phyloP scores from a whole-genome alignment of 1,139 yeast genomes.

The Pichia cactophila region DNA sequence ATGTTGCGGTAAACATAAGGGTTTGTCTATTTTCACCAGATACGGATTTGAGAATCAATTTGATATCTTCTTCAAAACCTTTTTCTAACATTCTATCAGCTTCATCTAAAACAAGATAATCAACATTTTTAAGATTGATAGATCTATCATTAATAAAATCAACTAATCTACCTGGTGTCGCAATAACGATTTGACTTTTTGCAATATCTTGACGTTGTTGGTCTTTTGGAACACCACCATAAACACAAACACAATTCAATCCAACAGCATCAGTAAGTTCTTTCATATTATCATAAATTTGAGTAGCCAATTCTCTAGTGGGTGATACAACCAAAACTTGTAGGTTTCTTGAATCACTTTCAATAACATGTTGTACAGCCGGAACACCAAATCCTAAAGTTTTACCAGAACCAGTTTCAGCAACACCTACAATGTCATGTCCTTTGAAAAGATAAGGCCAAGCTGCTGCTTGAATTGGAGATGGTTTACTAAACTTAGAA shows the following conservation, averaged over 20 bases:
- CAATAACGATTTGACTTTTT: constrained; percentile 68
- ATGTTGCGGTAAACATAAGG: constrained; percentile 82
- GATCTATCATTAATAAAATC: constrained; percentile 89
- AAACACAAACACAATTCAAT: constrained; percentile 73
- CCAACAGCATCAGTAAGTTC: constrained; percentile 55
- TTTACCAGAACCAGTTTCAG: constrained; percentile 97
- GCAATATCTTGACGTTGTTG: constrained; percentile 70
- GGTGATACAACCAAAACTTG: constrained; percentile 87
- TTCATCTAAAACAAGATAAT: constrained; percentile 86
- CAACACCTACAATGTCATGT: constrained; percentile 91
- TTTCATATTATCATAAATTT: constrained; percentile 78
- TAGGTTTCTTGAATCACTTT: constrained; percentile 41
- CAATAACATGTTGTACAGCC: constrained; percentile 66
- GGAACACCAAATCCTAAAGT: constrained; percentile 98
- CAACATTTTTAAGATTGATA: constrained; percentile 57
- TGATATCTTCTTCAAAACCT: constrained; percentile 96
- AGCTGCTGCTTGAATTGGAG: constrained; percentile 94
- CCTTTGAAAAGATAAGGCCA: constrained; percentile 88
- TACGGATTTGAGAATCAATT: constrained; percentile 60
- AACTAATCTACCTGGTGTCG: constrained; percentile 93
- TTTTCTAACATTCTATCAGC: constrained; percentile 98
- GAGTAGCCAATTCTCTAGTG: constrained; percentile 94
- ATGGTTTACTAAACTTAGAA: constrained; percentile 74
- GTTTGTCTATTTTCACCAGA: constrained; percentile 57
- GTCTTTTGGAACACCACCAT: constrained; percentile 97